Conservation (phyloP, 345 rosid species). For the Fremontodendron californicum region DNA sequence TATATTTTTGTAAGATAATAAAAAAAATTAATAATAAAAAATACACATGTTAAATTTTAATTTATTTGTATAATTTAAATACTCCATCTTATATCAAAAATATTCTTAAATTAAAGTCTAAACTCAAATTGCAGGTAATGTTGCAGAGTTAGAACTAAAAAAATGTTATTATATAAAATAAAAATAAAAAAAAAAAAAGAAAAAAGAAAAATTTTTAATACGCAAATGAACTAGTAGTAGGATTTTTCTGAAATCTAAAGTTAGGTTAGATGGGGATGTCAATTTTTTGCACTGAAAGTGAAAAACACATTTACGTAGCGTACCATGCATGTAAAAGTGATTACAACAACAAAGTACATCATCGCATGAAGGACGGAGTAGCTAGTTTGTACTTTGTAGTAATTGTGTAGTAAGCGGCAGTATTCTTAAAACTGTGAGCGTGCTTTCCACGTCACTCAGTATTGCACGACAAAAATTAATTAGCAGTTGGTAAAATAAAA, state of each 20-base stretch:
- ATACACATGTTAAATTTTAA: no score
- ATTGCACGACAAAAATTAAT: conserved; percentile 21
- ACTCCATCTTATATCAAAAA: no score
- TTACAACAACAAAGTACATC: not conserved
- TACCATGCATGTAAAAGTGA: not conserved
- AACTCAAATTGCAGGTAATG: no score
- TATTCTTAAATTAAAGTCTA: no score
- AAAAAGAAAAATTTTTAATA: not conserved
- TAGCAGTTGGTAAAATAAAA: not conserved
- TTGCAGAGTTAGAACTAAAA: no score
- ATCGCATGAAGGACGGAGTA: conserved; percentile 5
- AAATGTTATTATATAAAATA: no score
- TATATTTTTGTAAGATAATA: no score
- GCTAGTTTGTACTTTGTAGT: not conserved
- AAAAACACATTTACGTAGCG: not conserved
- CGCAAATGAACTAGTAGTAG: no score
- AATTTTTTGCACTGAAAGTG: not conserved
- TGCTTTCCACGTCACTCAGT: conserved; percentile 49
- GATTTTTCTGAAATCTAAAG: no score
- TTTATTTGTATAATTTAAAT: no score
- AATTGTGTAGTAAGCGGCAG: not conserved
- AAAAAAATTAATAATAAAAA: no score
- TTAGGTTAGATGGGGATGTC: not conserved
- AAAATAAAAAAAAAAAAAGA: not conserved
- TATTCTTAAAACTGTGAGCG: conserved; percentile 43